Percentiles rank a stretch among this genome's conserved stretches.
These are phyloP conservation scores for Mycena polygramma DNA, from an alignment of 768 basidiomycete genomes.

Conservation along the genomic window DNA sequence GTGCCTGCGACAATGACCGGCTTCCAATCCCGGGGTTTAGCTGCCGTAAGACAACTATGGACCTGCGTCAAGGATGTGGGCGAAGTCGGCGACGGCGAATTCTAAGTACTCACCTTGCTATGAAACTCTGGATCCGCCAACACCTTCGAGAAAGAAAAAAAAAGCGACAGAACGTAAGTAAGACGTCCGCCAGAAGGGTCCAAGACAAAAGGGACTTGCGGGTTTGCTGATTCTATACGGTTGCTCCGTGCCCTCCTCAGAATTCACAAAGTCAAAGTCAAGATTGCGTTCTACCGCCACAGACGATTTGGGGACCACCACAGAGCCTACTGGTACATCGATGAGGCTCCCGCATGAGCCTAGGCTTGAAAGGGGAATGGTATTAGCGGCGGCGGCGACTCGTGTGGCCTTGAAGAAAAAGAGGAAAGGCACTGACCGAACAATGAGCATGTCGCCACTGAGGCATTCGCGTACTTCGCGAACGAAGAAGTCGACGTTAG, in stretches of 20 bases:
- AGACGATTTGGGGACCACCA: slow-evolving; percentile 78
- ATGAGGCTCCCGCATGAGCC: slow-evolving; percentile 84
- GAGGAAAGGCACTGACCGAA: slow-evolving; percentile 55
- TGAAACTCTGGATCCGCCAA: slow-evolving; percentile 70
- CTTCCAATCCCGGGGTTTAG: slow-evolving; percentile 56
- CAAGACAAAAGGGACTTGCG: slow-evolving; percentile 51
- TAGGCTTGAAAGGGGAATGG: slow-evolving; percentile 58
- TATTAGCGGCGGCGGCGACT: slow-evolving; percentile 10
- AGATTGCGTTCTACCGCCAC: slow-evolving; percentile 81
- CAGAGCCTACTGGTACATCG: slow-evolving; percentile 78
- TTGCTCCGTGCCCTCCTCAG: slow-evolving; percentile 53
- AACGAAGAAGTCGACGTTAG: slow-evolving; percentile 90
- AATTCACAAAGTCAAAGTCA: slow-evolving; percentile 77
- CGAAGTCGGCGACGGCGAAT: slow-evolving; percentile 9
- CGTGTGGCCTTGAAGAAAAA: slow-evolving; percentile 12
- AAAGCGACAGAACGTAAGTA: slow-evolving; percentile 5
- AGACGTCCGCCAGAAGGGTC: slow-evolving; percentile 16
- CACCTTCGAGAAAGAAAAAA: slow-evolving; percentile 55
- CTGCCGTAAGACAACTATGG: slow-evolving; percentile 55
- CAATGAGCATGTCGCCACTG: slow-evolving; percentile 67
- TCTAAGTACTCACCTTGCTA: slow-evolving; percentile 57
- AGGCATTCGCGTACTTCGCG: slow-evolving; percentile 84
- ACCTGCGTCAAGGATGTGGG: slow-evolving; percentile 53
- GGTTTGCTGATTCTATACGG: slow-evolving; percentile 80
- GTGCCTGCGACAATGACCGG: slow-evolving; percentile 57